A percentile compares a stretch with the other conserved stretches of the same genome.
Evolutionary conservation across 257 asterid species (phyloP).

Genomic region (Solanum lignicaule): DNA sequence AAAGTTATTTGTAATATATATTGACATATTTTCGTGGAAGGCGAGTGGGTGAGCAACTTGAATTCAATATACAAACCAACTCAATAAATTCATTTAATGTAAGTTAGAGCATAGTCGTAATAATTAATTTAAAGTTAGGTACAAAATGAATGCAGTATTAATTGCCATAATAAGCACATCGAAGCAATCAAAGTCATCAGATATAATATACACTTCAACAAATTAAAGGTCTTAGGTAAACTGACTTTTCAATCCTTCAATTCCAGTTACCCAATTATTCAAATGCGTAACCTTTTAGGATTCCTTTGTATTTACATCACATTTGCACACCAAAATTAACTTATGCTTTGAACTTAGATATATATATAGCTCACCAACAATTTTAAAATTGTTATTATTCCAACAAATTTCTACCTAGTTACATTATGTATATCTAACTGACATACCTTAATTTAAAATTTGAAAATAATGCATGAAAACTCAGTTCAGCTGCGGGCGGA

Average conservation of each 20-base stretch:
- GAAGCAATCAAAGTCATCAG: slow-evolving; percentile 8
- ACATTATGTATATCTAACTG: neutral
- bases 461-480: neutral
- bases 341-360: neutral
- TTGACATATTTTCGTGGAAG: neutral
- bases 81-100: neutral
- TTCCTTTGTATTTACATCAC: neutral
- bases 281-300: neutral
- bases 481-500: neutral
- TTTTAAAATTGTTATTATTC: neutral
- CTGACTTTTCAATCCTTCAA: slow-evolving; percentile 4
- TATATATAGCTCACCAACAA: neutral
- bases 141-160: slow-evolving; percentile 31
- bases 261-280: neutral
- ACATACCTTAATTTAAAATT: neutral
- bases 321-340: neutral
- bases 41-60: neutral
- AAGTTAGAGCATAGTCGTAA: slow-evolving; percentile 2
- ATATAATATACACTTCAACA: neutral
- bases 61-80: neutral
- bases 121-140: slow-evolving; percentile 32
- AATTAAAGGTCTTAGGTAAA: neutral
- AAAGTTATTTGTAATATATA: neutral
- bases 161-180: slow-evolving; percentile 30
- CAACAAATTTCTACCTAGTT: neutral